A percentile compares a stretch with the other conserved stretches of the same genome.
Conservation (phyloP, 2,329 filamentous ascomycete genomes). For the Fusarium ramigenum region DNA sequence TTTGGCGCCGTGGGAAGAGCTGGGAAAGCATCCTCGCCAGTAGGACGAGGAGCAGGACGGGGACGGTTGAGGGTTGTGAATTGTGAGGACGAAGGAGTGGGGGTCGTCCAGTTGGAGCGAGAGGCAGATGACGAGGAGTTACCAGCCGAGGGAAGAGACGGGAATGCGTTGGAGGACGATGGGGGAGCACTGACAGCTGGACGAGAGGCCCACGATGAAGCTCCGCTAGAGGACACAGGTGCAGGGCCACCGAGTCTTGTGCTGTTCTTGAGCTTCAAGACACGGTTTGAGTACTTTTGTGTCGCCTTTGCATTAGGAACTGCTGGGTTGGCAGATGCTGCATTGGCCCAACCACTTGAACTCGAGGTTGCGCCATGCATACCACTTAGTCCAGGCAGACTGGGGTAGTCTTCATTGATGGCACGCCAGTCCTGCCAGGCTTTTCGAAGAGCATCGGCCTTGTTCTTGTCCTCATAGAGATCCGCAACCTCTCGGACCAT, state of each 20-base stretch:
- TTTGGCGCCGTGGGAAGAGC: constrained; percentile 83
- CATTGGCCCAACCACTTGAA: constrained; percentile 68
- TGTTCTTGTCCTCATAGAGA: constrained; percentile 84
- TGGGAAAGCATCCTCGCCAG: constrained; percentile 75
- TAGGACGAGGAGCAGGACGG: constrained; percentile 35
- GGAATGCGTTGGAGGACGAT: constrained; percentile 53
- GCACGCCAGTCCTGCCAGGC: constrained; percentile 97
- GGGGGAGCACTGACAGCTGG: constrained; percentile 24
- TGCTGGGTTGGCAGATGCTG: constrained; percentile 65
- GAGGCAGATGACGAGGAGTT: constrained; percentile 39
- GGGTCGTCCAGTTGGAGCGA: constrained; percentile 45
- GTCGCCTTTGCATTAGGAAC: constrained; percentile 51
- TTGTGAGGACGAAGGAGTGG: constrained; percentile 43
- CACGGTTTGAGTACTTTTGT: constrained; percentile 62
- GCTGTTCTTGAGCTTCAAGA: constrained; percentile 69
- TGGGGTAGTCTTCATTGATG: constrained; percentile 95
- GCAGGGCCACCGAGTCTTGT: constrained; percentile 55
- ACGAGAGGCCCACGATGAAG: constrained; percentile 37
- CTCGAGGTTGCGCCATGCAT: constrained; percentile 69
- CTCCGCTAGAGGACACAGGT: constrained; percentile 34
- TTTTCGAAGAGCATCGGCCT: constrained; percentile 77
- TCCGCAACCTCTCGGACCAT: constrained; percentile 92
- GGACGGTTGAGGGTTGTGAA: constrained; percentile 32
- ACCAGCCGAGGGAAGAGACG: constrained; percentile 51
- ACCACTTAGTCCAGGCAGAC: constrained; percentile 78